Evolutionary conservation across 805 yeast species (phyloP), one percentile per base, ranked within the genome.

Genomic region (Zygosaccharomyces pseudorouxii): DNA sequence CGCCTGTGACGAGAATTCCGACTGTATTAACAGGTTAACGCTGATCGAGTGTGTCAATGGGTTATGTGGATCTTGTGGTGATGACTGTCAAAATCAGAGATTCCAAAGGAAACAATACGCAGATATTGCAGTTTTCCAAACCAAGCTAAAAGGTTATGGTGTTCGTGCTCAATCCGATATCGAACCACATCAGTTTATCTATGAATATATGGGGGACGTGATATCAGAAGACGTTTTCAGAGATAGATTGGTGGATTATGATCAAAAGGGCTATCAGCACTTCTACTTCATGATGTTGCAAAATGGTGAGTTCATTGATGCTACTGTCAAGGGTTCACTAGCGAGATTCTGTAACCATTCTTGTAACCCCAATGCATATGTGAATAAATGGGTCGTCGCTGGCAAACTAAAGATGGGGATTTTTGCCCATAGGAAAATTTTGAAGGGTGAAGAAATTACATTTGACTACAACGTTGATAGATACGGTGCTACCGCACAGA

Each of bases 381-480:
- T 92, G 38, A 97, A 92, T 67, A 92, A 92, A 71, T 92, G 99
- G 99, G 93, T 90, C 14, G 98, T 92, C 11, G 89, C 89, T 25
- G 87, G 86, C 51, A 85, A 88, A 63, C 74, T 89, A 49, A 77
- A 89, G 55, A 93, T 93, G 98, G 99, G 98, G 25, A 86, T 92
- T 20, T 93, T 92, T 64, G 87, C 97, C 44, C 86, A 86, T 56
- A 73, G 96, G 54, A 68, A 74, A 23, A 88, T 92, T 45, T 39
- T 55, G 6, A 66, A 67, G 50, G 97, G 96, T 47, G 98, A 93
- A 67, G 99, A 92, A 64, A 80, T 92, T 56, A 88, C 97, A 0
- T 73, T 73, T 53, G 74, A 73, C 57, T 92, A 92, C 67, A 92
- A 92, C 60, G 98, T 93, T 29, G 99, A 92, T 68, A 75, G 98